Base-by-base conservation (phyloP, 1,284 basidiomycete species). In the Schizophyllum commune region DNA sequence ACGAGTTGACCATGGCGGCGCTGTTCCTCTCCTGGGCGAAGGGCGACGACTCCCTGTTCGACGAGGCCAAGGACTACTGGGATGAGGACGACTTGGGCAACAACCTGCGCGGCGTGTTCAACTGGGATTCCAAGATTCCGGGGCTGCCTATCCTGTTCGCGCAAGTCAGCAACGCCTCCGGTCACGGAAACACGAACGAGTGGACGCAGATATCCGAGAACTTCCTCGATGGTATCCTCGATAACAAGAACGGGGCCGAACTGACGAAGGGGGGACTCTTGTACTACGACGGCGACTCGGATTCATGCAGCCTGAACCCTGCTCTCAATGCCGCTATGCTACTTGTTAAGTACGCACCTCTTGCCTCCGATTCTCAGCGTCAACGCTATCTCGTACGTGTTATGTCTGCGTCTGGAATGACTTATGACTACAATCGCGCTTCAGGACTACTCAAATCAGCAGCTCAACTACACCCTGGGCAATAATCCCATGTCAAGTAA, bases 71-170 rank as follows among this genome's bases (percentile, higher is more conserved):
- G 67, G 69, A 73, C 3, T 83, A 83, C 68, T 94, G 89, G 71
- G 69, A 75, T 4, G 74, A 84, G 47, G 89, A 83, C 68, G 71
- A 77, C 17, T 79, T 94, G 0, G 76, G 77, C 1, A 75, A 79
- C 53, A 75, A 86, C 59, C 39, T 47, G 39, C 39, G 39, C 9
- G 73, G 77, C 5, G 86, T 89, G 5, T 91, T 95, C 76, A 95
- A 96, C 70, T 97, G 95, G 94, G 94, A 96, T 70, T 84, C 84
- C 1, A 91, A 92, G 71, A 81, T 82, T 0, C 88, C 92, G 2
- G 92, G 88, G 1, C 70, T 92, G 0, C 83, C 86, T 53, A 81
- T 96, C 19, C 75, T 96, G 11, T 91, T 91, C 59, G 77, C 86
- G 0, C 86, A 88, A 61, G 77, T 94, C 32, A 83, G 84, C 1